A percentile compares a stretch with the other conserved stretches of the same genome.
phyloP scores from a whole-genome alignment of 1,284 basidiomycete species.

The Irpex sp. region DNA sequence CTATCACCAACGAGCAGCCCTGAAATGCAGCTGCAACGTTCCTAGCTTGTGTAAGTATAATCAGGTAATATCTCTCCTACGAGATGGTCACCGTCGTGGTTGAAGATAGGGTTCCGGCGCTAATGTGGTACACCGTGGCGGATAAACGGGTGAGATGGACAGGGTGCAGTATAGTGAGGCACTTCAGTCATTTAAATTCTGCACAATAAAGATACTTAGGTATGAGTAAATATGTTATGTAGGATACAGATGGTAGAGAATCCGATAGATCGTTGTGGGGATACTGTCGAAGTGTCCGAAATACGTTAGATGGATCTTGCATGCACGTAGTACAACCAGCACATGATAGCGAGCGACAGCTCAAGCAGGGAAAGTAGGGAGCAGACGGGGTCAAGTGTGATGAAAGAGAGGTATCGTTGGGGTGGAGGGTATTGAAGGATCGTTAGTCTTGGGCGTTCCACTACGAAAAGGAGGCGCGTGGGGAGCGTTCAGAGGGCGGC shows the following conservation, averaged over 20 bases:
- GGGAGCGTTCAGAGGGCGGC: conserved; percentile 2
- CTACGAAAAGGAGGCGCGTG: not conserved
- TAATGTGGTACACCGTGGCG: not conserved
- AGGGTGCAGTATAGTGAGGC: not conserved
- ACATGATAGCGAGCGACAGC: not conserved
- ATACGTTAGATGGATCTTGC: not conserved
- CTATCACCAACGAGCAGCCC: not conserved
- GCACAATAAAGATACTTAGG: not conserved
- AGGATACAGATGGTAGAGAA: not conserved
- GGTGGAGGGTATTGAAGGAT: not conserved
- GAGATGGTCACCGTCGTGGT: not conserved
- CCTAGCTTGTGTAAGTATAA: not conserved
- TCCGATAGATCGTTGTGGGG: not conserved
- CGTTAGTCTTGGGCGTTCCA: not conserved
- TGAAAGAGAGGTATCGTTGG: not conserved
- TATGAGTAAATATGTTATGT: not conserved
- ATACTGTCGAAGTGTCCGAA: not conserved
- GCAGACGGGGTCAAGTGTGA: not conserved
- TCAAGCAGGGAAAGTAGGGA: not conserved
- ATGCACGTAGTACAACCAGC: not conserved
- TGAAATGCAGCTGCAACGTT: not conserved
- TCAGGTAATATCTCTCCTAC: not conserved
- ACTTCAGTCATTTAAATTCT: not conserved
- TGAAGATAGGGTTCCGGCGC: not conserved
- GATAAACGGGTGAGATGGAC: not conserved